phyloP scores from a whole-genome alignment of 129 eudicot species.

The Apium graveolens region DNA sequence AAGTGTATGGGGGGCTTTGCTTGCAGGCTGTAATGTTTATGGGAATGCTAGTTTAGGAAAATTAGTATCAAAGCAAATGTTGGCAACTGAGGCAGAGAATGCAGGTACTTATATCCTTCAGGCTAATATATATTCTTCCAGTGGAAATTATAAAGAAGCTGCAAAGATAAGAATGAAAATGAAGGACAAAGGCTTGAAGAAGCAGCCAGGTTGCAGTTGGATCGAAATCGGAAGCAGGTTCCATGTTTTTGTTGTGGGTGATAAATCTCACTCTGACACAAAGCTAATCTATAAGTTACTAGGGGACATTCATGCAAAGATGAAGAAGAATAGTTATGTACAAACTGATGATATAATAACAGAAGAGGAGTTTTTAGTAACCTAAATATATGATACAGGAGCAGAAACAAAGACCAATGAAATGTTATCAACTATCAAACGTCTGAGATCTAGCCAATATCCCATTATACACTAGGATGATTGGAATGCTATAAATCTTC shows the following conservation, averaged over 20 bases:
- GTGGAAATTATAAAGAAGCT: background rate
- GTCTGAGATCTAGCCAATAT: no score
- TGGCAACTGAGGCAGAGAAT: background rate
- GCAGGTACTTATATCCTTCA: background rate
- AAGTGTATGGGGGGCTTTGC: slow-evolving; percentile 2
- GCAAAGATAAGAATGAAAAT: background rate
- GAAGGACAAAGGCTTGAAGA: background rate
- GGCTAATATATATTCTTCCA: background rate
- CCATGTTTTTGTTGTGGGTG: background rate
- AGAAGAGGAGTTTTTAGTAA: background rate
- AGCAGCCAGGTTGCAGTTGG: slow-evolving; percentile 6
- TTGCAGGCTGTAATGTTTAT: background rate
- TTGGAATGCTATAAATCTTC: no score
- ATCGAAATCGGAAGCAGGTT: background rate
- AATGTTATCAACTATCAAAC: no score
- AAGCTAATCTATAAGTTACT: background rate
- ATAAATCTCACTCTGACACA: background rate
- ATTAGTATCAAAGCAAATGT: background rate
- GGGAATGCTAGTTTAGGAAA: background rate
- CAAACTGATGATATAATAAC: background rate
- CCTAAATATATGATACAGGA: background rate
- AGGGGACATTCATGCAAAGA: background rate
- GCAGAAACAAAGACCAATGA: no score
- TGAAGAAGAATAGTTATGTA: background rate
- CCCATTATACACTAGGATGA: no score